Conservation (phyloP, 1,139 yeast genomes). For the Dujonia santamariae region DNA sequence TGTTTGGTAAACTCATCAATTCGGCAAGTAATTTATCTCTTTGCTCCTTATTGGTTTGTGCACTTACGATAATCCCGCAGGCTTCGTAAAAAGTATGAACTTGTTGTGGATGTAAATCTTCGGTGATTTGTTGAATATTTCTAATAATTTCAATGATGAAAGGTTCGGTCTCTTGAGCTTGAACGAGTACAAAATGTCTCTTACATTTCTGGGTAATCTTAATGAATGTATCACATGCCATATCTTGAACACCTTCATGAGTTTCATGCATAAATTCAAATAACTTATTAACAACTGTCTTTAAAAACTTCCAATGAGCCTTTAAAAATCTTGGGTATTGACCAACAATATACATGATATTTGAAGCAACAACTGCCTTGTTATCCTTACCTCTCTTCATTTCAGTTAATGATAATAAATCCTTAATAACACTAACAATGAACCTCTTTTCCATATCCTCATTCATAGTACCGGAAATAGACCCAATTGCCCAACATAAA, state of each 20-base stretch:
- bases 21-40: slow-evolving; percentile 75
- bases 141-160: slow-evolving; percentile 87
- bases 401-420: slow-evolving; percentile 85
- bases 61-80: slow-evolving; percentile 90
- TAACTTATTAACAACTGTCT: slow-evolving; percentile 90
- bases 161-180: slow-evolving; percentile 85
- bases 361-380: slow-evolving; percentile 98
- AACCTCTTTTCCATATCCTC: slow-evolving; percentile 96
- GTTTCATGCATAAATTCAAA: slow-evolving; percentile 99
- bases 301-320: slow-evolving; percentile 97
- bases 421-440: slow-evolving; percentile 88
- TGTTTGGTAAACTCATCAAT: slow-evolving; percentile 86
- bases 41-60: slow-evolving; percentile 60
- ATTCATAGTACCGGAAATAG: slow-evolving; percentile 97
- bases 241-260: slow-evolving; percentile 98
- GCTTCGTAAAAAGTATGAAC: slow-evolving; percentile 98
- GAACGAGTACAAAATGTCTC: slow-evolving; percentile 88
- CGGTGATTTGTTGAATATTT: slow-evolving; percentile 80
- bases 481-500: slow-evolving; percentile 99
- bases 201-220: slow-evolving; percentile 94
- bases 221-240: slow-evolving; percentile 99
- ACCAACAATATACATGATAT: slow-evolving; percentile 98
- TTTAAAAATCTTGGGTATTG: slow-evolving; percentile 96
- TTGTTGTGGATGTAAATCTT: slow-evolving; percentile 93
- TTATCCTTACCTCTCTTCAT: slow-evolving; percentile 97